These are phyloP conservation scores for Sporothrix phasma DNA, from an alignment of 2,329 filamentous ascomycete species.

Conservation along the genomic window DNA sequence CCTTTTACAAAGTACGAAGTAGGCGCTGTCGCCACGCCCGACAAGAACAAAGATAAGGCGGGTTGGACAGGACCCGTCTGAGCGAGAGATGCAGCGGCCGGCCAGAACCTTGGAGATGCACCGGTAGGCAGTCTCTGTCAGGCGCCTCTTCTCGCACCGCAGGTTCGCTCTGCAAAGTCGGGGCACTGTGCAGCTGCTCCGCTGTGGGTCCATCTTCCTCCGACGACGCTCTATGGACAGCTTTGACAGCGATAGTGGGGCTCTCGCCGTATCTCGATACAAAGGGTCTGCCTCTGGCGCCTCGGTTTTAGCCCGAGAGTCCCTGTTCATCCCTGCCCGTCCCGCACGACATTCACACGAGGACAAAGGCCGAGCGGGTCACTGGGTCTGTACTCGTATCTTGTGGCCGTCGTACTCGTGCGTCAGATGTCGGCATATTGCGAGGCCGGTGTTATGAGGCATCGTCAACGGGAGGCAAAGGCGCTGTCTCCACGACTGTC, in stretches of 20 bases:
- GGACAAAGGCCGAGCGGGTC: neutral
- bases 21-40: neutral
- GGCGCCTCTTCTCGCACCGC: neutral
- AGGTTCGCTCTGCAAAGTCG: too few species aligned
- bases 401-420: too few species aligned
- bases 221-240: neutral
- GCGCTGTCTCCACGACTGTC: too few species aligned
- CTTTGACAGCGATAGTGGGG: neutral
- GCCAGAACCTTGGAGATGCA: neutral
- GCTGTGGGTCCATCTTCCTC: neutral
- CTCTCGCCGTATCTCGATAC: neutral
- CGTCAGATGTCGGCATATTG: too few species aligned
- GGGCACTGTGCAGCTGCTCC: neutral
- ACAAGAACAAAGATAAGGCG: neutral
- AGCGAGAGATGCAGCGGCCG: conserved; percentile 18
- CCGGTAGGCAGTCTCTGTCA: neutral
- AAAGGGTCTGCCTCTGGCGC: neutral
- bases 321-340: neutral
- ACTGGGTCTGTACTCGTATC: too few species aligned
- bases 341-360: neutral
- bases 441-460: too few species aligned
- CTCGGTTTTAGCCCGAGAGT: neutral
- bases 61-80: neutral
- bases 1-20: too few species aligned
- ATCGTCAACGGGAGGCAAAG: neutral